Evolutionary conservation across 1,139 yeast species (phyloP).

Genomic region (Geotrichum aggregatum): DNA sequence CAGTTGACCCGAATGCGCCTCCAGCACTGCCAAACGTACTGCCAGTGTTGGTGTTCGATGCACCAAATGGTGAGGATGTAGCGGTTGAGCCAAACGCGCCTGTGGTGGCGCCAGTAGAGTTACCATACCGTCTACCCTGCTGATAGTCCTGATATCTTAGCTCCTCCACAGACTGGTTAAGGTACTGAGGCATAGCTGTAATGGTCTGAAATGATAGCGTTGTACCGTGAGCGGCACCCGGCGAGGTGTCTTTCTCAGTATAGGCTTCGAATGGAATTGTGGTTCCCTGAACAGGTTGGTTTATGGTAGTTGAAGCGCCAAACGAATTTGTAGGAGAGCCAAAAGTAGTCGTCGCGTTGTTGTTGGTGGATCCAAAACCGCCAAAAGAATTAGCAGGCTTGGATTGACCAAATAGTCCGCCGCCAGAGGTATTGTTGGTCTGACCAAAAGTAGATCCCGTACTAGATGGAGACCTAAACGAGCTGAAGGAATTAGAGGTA

Average conservation of each 20-base stretch:
- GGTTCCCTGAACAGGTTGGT: conserved; percentile 28
- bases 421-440: conserved; percentile 31
- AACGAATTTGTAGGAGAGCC: conserved; percentile 33
- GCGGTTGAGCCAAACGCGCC: conserved; percentile 12
- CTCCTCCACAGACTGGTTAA: conserved; percentile 78
- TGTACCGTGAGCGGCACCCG: conserved; percentile 31
- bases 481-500: conserved; percentile 12
- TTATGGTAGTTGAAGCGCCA: conserved; percentile 36
- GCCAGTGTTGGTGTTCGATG: conserved; percentile 11
- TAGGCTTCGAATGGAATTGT: conserved; percentile 50
- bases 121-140: conserved; percentile 64
- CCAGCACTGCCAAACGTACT: conserved; percentile 4
- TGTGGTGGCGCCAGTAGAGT: conserved; percentile 32
- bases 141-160: conserved; percentile 84
- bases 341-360: conserved; percentile 26
- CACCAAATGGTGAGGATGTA: conserved; percentile 15
- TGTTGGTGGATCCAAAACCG: conserved; percentile 32
- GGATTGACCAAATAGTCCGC: conserved; percentile 33
- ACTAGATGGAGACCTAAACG: conserved; percentile 18
- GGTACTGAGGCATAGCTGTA: conserved; percentile 85
- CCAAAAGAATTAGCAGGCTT: conserved; percentile 25
- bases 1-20: background rate
- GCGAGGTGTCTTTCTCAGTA: conserved; percentile 68
- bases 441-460: conserved; percentile 34
- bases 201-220: conserved; percentile 68